phyloP scores from a whole-genome alignment of 2,329 filamentous ascomycete genomes.

The Sporothrix curviconia region DNA sequence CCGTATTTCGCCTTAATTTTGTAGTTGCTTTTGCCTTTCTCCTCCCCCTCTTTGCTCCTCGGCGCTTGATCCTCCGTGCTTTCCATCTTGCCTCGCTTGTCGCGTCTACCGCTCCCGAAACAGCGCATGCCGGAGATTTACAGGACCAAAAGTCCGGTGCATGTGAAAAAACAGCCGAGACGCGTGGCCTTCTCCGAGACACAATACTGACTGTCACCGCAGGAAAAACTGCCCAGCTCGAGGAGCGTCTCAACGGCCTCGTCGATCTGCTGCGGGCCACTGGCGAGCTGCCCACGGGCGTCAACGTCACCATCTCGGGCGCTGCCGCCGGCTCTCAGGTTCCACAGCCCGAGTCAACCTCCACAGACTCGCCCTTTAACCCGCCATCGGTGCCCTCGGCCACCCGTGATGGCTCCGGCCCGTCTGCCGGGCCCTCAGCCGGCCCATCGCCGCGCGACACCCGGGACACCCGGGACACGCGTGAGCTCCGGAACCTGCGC shows the following conservation, averaged over 20 bases:
- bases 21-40: background rate
- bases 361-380: conserved; percentile 5
- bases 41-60: background rate
- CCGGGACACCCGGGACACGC: background rate
- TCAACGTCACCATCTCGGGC: background rate
- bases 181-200: background rate
- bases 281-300: conserved; percentile 28
- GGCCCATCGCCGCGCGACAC: background rate
- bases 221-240: conserved; percentile 44
- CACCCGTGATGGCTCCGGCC: no score
- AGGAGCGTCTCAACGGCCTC: conserved; percentile 43
- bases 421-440: background rate
- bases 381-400: background rate
- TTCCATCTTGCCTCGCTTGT: background rate
- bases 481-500: background rate
- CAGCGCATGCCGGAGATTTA: background rate
- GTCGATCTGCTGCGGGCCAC: conserved; percentile 41
- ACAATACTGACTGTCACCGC: background rate
- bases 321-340: background rate
- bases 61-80: background rate
- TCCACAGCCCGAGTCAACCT: background rate
- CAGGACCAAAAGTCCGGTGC: conserved; percentile 1
- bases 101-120: background rate
- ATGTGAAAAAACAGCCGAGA: background rate
- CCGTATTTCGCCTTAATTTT: background rate